phyloP scores from a whole-genome alignment of 345 rosid genomes.

The Hibiscus trionum region DNA sequence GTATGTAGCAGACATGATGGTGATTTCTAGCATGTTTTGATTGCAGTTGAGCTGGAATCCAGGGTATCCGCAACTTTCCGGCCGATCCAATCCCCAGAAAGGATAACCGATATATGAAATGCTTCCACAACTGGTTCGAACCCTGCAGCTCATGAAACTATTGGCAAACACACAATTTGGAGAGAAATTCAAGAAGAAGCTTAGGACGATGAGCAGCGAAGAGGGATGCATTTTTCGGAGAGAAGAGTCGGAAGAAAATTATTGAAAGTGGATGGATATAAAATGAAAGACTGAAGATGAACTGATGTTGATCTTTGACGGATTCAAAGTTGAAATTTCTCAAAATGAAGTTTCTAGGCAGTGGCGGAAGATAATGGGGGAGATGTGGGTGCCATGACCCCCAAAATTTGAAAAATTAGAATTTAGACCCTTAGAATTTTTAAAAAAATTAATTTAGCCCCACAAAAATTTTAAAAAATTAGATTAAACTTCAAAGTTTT shows the following conservation, averaged over 20 bases:
- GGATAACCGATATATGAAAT: constrained; percentile 12
- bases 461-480: too few relatives aligned
- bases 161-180: constrained; percentile 18
- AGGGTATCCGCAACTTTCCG: constrained; percentile 27
- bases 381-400: too few relatives aligned
- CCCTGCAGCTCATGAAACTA: background rate
- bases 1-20: constrained; percentile 12
- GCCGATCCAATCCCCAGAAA: constrained; percentile 14
- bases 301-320: constrained; percentile 2
- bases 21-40: background rate
- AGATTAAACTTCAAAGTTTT: too few relatives aligned
- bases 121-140: background rate
- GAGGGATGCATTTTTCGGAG: constrained; percentile 3
- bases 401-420: too few relatives aligned
- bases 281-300: constrained; percentile 7
- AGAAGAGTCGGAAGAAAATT: background rate
- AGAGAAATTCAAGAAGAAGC: constrained; percentile 7
- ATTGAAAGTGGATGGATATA: background rate
- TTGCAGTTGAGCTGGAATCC: constrained; percentile 20
- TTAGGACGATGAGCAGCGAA: constrained; percentile 4
- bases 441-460: too few relatives aligned
- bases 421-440: too few relatives aligned
- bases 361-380: too few relatives aligned
- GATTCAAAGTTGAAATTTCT: background rate
- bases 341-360: constrained; percentile 22